Evolutionary conservation across 1,284 basidiomycete species (phyloP).

Genomic region (Dichomitus squalens): DNA sequence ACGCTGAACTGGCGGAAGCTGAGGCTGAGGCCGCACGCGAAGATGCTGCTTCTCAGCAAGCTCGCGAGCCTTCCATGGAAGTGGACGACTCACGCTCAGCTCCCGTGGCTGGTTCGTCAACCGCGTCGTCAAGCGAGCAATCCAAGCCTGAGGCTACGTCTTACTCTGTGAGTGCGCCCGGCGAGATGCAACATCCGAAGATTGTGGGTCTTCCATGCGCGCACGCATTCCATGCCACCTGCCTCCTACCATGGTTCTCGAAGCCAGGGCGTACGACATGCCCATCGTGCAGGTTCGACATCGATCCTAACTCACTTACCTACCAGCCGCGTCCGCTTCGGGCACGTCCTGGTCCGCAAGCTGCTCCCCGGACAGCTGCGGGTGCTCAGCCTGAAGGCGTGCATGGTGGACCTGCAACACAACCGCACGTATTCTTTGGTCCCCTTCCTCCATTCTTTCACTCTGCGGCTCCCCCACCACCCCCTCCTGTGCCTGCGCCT

Average conservation of each 20-base stretch:
- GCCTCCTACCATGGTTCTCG: constrained; percentile 79
- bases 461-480: constrained; percentile 4
- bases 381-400: constrained; percentile 1
- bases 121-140: constrained; percentile 5
- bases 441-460: constrained; percentile 7
- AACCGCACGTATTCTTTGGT: background rate
- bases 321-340: constrained; percentile 34
- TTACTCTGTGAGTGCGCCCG: constrained; percentile 22
- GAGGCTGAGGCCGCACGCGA: constrained; percentile 21
- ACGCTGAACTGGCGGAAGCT: constrained; percentile 29
- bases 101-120: background rate
- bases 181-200: constrained; percentile 29
- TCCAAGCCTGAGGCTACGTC: constrained; percentile 17
- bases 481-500: constrained; percentile 1
- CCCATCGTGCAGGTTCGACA: constrained; percentile 77
- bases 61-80: constrained; percentile 16
- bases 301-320: constrained; percentile 75
- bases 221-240: constrained; percentile 77
- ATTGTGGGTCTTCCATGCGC: constrained; percentile 74
- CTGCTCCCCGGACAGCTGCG: constrained; percentile 5
- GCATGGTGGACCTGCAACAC: background rate
- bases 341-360: constrained; percentile 9
- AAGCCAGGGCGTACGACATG: constrained; percentile 76
- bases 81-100: constrained; percentile 15
- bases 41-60: constrained; percentile 19